phyloP scores from a whole-genome alignment of 192 early-diverging fungal genomes.

The Thamnidium elegans region DNA sequence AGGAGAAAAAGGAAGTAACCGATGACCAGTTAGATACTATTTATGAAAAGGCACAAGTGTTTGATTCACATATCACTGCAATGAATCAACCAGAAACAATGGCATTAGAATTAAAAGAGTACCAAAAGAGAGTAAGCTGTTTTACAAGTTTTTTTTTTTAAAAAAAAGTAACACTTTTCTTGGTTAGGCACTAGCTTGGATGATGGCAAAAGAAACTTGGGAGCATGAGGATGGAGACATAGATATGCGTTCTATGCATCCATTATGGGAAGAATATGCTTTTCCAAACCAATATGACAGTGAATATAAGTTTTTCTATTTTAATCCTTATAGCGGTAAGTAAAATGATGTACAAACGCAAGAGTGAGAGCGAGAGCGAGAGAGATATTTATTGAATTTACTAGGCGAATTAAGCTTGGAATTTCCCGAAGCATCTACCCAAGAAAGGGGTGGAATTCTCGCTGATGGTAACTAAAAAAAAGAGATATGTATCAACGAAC shows the following conservation, averaged over 20 bases:
- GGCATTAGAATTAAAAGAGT: slow-evolving; percentile 42
- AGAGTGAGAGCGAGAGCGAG: not conserved
- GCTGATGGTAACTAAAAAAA: slow-evolving; percentile 42
- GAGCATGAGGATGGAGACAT: slow-evolving; percentile 4
- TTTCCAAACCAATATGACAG: slow-evolving; percentile 38
- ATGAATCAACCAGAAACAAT: slow-evolving; percentile 47
- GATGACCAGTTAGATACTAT: slow-evolving; percentile 50
- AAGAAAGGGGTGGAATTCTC: slow-evolving; percentile 52
- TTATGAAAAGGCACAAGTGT: slow-evolving; percentile 55
- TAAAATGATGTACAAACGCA: not conserved
- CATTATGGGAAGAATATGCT: slow-evolving; percentile 52
- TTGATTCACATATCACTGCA: slow-evolving; percentile 43
- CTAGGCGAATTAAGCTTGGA: slow-evolving; percentile 41
- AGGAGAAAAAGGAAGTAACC: slow-evolving; percentile 42
- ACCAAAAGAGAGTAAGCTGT: slow-evolving; percentile 41
- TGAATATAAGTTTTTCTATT: slow-evolving; percentile 36
- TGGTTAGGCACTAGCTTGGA: slow-evolving; percentile 48
- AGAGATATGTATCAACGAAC: not conserved
- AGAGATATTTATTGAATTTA: not conserved
- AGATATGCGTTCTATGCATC: slow-evolving; percentile 43
- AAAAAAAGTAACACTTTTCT: not conserved
- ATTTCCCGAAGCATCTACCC: slow-evolving; percentile 43
- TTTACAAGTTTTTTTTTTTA: not conserved
- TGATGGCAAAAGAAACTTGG: slow-evolving; percentile 43
- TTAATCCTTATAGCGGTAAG: slow-evolving; percentile 46